Evolutionary conservation across 495 filamentous ascomycete genomes (phyloP).

Genomic region (Apiosordaria backusii): DNA sequence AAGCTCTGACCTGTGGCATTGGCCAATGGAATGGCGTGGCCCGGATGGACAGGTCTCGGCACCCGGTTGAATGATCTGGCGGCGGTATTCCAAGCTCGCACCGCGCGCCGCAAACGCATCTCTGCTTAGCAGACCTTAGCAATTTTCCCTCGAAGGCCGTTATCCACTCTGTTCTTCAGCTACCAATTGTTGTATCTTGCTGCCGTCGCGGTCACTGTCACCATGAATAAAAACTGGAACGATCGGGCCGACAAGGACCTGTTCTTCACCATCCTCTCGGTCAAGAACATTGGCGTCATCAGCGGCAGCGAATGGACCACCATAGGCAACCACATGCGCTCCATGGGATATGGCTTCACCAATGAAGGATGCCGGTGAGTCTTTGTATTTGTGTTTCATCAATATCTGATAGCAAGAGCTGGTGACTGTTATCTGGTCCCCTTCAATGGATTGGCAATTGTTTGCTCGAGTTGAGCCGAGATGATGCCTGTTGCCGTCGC

Average conservation of each 20-base stretch:
- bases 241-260: slow-evolving; percentile 52
- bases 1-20: not conserved
- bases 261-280: slow-evolving; percentile 53
- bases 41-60: not conserved
- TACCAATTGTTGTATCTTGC: slow-evolving; percentile 3
- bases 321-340: slow-evolving; percentile 50
- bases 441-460: not conserved
- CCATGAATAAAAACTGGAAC: slow-evolving; percentile 53
- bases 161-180: slow-evolving; percentile 17
- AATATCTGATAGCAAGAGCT: slow-evolving; percentile 7
- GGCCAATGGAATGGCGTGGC: not conserved
- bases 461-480: not conserved
- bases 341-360: slow-evolving; percentile 50
- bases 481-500: not conserved
- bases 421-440: slow-evolving; percentile 2
- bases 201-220: slow-evolving; percentile 4
- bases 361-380: slow-evolving; percentile 55
- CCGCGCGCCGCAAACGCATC: slow-evolving; percentile 23
- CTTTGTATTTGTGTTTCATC: slow-evolving; percentile 10
- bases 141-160: slow-evolving; percentile 24
- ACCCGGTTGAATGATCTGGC: slow-evolving; percentile 27
- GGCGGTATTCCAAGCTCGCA: slow-evolving; percentile 22
- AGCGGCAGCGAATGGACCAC: slow-evolving; percentile 52
- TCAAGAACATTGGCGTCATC: slow-evolving; percentile 54
- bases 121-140: slow-evolving; percentile 36